Conservation (phyloP, 2,329 filamentous ascomycete species). For the Aureobasidium melanogenum region DNA sequence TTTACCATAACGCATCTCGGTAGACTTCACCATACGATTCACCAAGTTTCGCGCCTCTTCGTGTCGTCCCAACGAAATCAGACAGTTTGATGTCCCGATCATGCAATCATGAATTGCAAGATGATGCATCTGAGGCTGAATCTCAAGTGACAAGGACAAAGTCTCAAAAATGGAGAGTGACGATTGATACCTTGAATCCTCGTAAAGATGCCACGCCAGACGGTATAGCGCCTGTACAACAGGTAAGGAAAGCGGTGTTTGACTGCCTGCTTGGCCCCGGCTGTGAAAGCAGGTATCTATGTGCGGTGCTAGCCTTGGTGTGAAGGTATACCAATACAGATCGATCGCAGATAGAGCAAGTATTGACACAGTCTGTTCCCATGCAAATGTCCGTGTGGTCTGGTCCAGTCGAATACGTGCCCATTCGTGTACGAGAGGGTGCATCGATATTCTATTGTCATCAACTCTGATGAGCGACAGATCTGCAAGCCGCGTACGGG, state of each 20-base stretch:
- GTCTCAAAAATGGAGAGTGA: neutral
- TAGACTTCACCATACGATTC: too few species aligned
- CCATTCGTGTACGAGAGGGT: slow-evolving; percentile 10
- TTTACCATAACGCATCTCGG: too few species aligned
- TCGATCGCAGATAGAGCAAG: neutral
- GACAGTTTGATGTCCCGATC: too few species aligned
- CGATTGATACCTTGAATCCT: neutral
- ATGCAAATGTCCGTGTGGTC: neutral
- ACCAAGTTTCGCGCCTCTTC: too few species aligned
- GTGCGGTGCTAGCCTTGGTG: neutral
- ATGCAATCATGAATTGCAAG: too few species aligned
- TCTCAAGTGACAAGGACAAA: neutral
- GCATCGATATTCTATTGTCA: neutral
- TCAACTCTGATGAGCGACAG: neutral
- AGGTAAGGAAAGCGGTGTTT: neutral
- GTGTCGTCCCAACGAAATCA: too few species aligned
- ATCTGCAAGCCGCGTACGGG: neutral
- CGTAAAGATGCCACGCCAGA: neutral
- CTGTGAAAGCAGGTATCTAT: neutral
- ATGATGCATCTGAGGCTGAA: neutral
- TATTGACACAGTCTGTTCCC: neutral
- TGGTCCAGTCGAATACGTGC: neutral
- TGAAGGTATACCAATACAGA: neutral
- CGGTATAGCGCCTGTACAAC: neutral
- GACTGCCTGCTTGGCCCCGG: neutral